Evolutionary conservation across 139 green algal species (phyloP), one percentile per base, ranked within the genome.

Genomic region (Trebouxia sp.): DNA sequence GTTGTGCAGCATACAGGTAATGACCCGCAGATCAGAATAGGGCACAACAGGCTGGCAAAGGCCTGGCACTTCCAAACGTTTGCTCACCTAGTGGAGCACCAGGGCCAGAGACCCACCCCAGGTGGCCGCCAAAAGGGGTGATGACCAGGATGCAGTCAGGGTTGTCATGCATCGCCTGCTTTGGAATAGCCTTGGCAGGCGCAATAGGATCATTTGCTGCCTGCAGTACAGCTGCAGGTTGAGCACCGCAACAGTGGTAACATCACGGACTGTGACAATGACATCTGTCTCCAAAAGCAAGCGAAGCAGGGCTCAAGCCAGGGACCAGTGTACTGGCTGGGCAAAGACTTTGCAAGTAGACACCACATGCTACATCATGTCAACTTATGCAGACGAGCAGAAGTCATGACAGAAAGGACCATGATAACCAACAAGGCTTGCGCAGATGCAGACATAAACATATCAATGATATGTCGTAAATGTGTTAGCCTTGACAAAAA

Each of bases 201-300:
- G 94, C 92, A 75, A 98, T 98, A 65, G 94, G 94, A 83, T 98
- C 94, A 80, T 98, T 92, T 30, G 85, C 81, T 1, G 93, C 93
- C 80, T 89, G 91, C 81, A 43, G 32, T 28, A 0, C 17, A 6
- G 43, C 69, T n/a, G n/a, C n/a, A n/a, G n/a, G n/a, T n/a, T n/a
- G n/a, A n/a, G n/a, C n/a, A n/a, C n/a, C n/a, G n/a, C n/a, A n/a
- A n/a, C n/a, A n/a, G n/a, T n/a, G n/a, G n/a, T n/a, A n/a, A n/a
- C n/a, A n/a, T n/a, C n/a, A n/a, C n/a, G n/a, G n/a, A n/a, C n/a
- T n/a, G n/a, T n/a, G n/a, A n/a, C n/a, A n/a, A n/a, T 28, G 50
- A 22, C 50, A 6, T 58, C 50, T 28, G 50, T 1, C 50, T 58
- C 50, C 26, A 22, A 17, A 28, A 2, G 48, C 48, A 58, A 9